These are phyloP conservation scores for Cyphellophora europaea DNA, from an alignment of 2,329 filamentous ascomycete species.

Conservation along the genomic window DNA sequence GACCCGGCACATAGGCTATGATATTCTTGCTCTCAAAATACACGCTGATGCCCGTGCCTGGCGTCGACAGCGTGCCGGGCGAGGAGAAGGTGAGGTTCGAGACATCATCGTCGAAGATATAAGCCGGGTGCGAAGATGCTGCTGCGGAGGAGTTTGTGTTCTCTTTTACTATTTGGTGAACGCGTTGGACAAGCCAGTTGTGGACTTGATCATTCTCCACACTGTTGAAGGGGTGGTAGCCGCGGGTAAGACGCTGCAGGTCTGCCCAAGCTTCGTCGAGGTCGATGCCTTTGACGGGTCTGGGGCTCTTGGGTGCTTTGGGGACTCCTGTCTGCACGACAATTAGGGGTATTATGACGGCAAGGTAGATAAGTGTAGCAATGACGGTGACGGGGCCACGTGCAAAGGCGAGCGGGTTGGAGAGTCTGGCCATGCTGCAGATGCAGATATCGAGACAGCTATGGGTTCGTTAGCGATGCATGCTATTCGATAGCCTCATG, in stretches of 20 bases:
- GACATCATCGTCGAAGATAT: conserved; percentile 67
- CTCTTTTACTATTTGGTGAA: conserved; percentile 58
- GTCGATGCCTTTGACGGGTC: conserved; percentile 57
- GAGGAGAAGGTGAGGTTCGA: conserved; percentile 68
- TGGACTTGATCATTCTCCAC: conserved; percentile 72
- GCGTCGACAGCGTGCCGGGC: conserved; percentile 28
- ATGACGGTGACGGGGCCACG: conserved; percentile 75
- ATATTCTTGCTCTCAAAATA: conserved; percentile 94
- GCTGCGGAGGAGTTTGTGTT: conserved; percentile 35
- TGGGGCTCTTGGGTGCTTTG: conserved; percentile 46
- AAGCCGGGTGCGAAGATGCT: conserved; percentile 28
- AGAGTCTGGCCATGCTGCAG: conserved; percentile 17
- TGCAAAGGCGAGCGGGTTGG: conserved; percentile 60
- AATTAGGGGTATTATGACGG: conserved; percentile 62
- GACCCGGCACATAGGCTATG: conserved; percentile 81
- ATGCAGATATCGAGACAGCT: neutral
- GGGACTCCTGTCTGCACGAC: conserved; percentile 70
- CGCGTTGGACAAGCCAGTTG: conserved; percentile 62
- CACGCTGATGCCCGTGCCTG: conserved; percentile 35
- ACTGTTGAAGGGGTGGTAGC: conserved; percentile 85
- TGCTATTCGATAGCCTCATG: neutral
- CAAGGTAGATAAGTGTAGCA: conserved; percentile 66
- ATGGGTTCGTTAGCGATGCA: neutral
- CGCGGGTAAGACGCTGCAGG: conserved; percentile 62
- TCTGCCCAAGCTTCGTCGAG: conserved; percentile 81